A percentile compares a stretch with the other conserved stretches of the same genome.
phyloP scores from a whole-genome alignment of 108 stramenopile genomes.

The Aurantiochytrium sp. region DNA sequence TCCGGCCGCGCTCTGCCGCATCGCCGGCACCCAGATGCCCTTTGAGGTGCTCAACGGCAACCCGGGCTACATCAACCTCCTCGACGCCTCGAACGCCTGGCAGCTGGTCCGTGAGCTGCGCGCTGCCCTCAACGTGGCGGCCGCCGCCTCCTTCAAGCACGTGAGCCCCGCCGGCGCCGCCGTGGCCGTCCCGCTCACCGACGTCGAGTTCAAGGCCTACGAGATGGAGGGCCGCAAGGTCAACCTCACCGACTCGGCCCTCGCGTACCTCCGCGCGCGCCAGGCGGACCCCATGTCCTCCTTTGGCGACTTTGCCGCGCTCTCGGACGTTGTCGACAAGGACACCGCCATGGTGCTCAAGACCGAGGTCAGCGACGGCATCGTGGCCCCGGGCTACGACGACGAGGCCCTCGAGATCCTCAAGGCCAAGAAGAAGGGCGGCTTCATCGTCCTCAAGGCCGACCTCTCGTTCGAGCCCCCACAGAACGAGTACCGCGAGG shows the following conservation, averaged over 20 bases:
- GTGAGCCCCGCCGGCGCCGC: conserved; percentile 95
- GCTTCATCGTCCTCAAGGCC: conserved; percentile 91
- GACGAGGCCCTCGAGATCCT: conserved; percentile 89
- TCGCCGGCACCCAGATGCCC: conserved; percentile 65
- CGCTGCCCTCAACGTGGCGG: conserved; percentile 78
- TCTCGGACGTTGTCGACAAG: conserved; percentile 91
- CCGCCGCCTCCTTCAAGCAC: conserved; percentile 97
- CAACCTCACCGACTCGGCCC: conserved; percentile 74
- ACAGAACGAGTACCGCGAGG: conserved; percentile 89
- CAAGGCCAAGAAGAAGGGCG: conserved; percentile 90
- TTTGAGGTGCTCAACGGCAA: conserved; percentile 82
- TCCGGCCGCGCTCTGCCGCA: conserved; percentile 71
- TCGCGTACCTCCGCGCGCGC: conserved; percentile 94
- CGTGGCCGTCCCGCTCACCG: conserved; percentile 84
- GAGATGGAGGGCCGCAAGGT: conserved; percentile 54
- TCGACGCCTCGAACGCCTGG: conserved; percentile 96
- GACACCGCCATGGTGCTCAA: conserved; percentile 87
- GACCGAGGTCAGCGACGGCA: conserved; percentile 94
- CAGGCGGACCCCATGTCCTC: conserved; percentile 98
- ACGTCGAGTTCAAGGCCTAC: conserved; percentile 77
- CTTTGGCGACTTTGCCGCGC: conserved; percentile 95
- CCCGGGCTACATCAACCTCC: conserved; percentile 96
- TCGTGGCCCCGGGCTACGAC: conserved; percentile 97
- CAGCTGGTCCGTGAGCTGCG: conserved; percentile 89
- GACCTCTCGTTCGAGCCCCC: conserved; percentile 74